Percentiles rank a stretch among this genome's conserved stretches.
phyloP scores from a whole-genome alignment of 139 green algal species.

The Chlamydomonas schloesseri region DNA sequence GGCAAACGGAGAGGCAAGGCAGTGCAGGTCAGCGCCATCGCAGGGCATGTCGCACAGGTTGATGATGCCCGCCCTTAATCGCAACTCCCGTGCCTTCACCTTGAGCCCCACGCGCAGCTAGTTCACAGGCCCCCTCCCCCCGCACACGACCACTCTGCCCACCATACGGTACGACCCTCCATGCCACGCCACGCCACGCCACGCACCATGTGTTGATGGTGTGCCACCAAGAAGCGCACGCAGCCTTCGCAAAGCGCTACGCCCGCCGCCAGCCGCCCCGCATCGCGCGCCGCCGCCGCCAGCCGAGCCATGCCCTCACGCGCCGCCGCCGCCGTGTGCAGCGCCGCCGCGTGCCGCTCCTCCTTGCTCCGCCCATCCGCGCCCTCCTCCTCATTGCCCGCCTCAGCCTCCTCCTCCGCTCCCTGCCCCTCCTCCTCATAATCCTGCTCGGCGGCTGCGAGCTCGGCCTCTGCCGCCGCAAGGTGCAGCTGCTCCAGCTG shows the following conservation, averaged over 20 bases:
- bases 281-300: constrained; percentile 24
- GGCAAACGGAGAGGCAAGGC: too few species aligned
- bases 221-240: constrained; percentile 20
- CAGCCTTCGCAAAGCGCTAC: constrained; percentile 12
- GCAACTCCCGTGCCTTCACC: too few species aligned
- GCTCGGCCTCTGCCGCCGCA: constrained; percentile 8
- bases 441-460: background rate
- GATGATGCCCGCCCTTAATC: too few species aligned
- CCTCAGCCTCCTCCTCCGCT: background rate
- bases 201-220: constrained; percentile 11
- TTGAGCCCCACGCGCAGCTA: too few species aligned
- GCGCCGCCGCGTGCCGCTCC: background rate
- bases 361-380: background rate
- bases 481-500: background rate
- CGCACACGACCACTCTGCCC: too few species aligned
- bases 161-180: too few species aligned
- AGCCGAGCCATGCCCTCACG: background rate
- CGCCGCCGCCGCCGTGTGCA: constrained; percentile 4
- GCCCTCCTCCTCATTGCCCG: background rate
- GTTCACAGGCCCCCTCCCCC: too few species aligned
- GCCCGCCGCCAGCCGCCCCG: background rate
- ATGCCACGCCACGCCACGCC: too few species aligned
- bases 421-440: background rate
- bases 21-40: too few species aligned
- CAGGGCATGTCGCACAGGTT: too few species aligned